phyloP scores from a whole-genome alignment of 2,329 filamentous ascomycete genomes.

The Furcasterigmium furcatum region DNA sequence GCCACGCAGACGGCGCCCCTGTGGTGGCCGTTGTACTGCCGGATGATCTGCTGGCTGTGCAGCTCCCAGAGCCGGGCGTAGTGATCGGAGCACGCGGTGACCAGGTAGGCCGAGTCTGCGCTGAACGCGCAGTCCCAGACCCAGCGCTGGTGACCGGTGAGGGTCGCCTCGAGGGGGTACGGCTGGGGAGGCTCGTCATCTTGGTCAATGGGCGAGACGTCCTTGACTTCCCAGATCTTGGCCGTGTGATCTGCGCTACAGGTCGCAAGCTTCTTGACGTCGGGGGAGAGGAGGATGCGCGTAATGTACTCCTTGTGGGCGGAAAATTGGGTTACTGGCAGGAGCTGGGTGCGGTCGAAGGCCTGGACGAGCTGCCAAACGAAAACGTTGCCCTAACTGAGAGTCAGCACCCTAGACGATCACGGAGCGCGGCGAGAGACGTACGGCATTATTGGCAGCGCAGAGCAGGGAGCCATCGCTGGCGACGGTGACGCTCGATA shows the following conservation, averaged over 20 bases:
- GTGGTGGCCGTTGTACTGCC: constrained; percentile 94
- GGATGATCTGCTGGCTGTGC: constrained; percentile 79
- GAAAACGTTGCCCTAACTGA: constrained; percentile 81
- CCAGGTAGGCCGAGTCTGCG: constrained; percentile 87
- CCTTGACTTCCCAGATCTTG: constrained; percentile 89
- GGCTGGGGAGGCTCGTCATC: constrained; percentile 46
- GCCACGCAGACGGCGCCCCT: constrained; percentile 89
- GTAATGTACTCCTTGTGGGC: constrained; percentile 93
- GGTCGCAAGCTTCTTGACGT: constrained; percentile 90
- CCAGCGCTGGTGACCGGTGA: constrained; percentile 91
- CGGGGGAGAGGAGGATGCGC: constrained; percentile 84
- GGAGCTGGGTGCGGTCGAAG: constrained; percentile 76
- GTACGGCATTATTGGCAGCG: constrained; percentile 85
- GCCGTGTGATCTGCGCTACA: constrained; percentile 92
- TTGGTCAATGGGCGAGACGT: constrained; percentile 50
- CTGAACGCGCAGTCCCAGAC: constrained; percentile 97
- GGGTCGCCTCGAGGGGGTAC: constrained; percentile 80
- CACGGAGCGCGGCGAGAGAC: constrained; percentile 15
- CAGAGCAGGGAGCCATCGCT: constrained; percentile 91
- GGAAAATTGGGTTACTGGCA: constrained; percentile 84
- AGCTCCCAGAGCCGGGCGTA: constrained; percentile 92
- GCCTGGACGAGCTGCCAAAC: constrained; percentile 92
- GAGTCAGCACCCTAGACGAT: not conserved
- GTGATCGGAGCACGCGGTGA: constrained; percentile 91
- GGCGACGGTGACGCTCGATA: constrained; percentile 92